These are phyloP conservation scores for Suhomyces xylopsoci DNA, from an alignment of 805 yeast species.

Conservation along the genomic window DNA sequence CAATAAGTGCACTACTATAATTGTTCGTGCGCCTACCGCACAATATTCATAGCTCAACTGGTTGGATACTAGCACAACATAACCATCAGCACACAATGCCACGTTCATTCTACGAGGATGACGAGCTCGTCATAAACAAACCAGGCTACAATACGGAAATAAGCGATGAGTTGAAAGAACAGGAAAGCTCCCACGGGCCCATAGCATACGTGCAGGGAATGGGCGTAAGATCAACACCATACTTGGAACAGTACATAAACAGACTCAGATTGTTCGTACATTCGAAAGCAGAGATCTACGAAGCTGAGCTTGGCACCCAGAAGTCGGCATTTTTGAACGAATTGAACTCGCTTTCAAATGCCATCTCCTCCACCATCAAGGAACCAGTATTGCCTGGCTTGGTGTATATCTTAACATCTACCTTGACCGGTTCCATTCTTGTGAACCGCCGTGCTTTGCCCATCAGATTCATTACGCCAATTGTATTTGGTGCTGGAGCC, in stretches of 20 bases:
- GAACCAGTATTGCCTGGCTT: constrained; percentile 57
- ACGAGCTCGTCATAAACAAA: constrained; percentile 43
- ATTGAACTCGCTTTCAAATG: constrained; percentile 23
- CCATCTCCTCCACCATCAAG: constrained; percentile 34
- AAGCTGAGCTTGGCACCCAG: constrained; percentile 46
- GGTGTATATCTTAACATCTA: constrained; percentile 52
- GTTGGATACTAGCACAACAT: not conserved
- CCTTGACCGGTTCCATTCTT: constrained; percentile 56
- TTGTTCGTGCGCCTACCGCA: not conserved
- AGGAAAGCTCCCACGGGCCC: constrained; percentile 40
- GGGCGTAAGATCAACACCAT: constrained; percentile 49
- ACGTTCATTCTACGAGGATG: constrained; percentile 47
- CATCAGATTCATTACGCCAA: constrained; percentile 50
- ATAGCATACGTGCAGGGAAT: constrained; percentile 49
- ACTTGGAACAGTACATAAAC: constrained; percentile 43
- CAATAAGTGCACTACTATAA: not conserved
- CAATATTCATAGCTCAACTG: not conserved
- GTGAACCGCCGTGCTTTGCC: constrained; percentile 48
- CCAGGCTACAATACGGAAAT: constrained; percentile 48
- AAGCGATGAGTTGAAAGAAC: constrained; percentile 30
- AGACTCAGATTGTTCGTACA: constrained; percentile 37
- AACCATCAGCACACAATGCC: not conserved
- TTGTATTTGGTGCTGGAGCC: constrained; percentile 44
- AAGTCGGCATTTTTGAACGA: constrained; percentile 48
- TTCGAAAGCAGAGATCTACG: constrained; percentile 32